These are phyloP conservation scores for Boletus insuetus DNA, from an alignment of 768 basidiomycete genomes.

Conservation along the genomic window DNA sequence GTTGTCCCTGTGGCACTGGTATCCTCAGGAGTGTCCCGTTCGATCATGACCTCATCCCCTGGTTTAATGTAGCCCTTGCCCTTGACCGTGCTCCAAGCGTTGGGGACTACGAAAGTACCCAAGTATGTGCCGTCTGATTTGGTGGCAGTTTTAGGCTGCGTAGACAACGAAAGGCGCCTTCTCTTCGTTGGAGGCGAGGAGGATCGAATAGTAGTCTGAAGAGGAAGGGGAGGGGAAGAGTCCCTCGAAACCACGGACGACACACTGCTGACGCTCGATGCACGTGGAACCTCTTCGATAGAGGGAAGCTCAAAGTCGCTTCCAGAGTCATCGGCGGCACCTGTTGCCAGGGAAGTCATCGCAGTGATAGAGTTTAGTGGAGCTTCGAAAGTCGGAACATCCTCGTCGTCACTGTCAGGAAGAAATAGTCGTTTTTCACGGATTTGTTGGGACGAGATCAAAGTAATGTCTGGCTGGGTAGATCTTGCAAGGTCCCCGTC, in stretches of 20 bases:
- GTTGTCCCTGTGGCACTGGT: constrained; percentile 20
- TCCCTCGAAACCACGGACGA: constrained; percentile 31
- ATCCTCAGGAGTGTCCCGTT: constrained; percentile 50
- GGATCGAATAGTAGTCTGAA: constrained; percentile 6
- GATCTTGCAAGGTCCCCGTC: neutral
- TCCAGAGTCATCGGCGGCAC: constrained; percentile 29
- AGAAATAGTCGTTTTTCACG: constrained; percentile 39
- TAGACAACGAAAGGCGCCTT: constrained; percentile 42
- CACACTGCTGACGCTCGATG: constrained; percentile 40
- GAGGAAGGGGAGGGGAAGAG: constrained; percentile 31
- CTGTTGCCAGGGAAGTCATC: constrained; percentile 32
- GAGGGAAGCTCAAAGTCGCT: constrained; percentile 37
- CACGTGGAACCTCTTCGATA: constrained; percentile 33
- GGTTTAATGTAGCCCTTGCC: constrained; percentile 67
- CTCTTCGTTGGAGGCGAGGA: constrained; percentile 47
- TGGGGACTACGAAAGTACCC: constrained; percentile 65
- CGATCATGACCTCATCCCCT: constrained; percentile 58
- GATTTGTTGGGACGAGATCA: constrained; percentile 8
- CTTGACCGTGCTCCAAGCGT: constrained; percentile 78
- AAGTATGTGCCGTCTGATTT: constrained; percentile 44
- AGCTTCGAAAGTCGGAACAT: constrained; percentile 18
- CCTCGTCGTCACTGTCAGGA: constrained; percentile 45
- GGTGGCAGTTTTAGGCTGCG: constrained; percentile 9
- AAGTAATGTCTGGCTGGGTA: neutral
- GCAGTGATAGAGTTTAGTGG: neutral